These are phyloP conservation scores for apple (Malus domestica) DNA, from an alignment of 306 rosid species.

Conservation along the genomic window ASM211411v1 NC_041796.1:18467001-18467500, in stretches of 20 bases:
- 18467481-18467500: background rate
- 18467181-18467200: background rate
- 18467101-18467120: background rate
- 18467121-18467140: background rate
- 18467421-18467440: background rate
- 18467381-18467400: conserved; percentile 15
- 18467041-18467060: background rate
- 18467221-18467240: conserved; percentile 8
- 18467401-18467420: conserved; percentile 1
- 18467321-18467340: conserved; percentile 29
- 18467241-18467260: conserved; percentile 7
- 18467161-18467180: background rate
- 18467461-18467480: background rate
- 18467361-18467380: conserved; percentile 35
- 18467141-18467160: background rate
- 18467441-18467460: background rate
- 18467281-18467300: conserved; percentile 10
- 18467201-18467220: conserved; percentile 28
- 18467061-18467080: background rate
- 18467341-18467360: conserved; percentile 6
- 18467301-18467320: conserved; percentile 16
- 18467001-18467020: background rate
- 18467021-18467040: background rate
- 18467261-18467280: background rate
- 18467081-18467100: no score